Evolutionary conservation across 2,329 filamentous ascomycete genomes (phyloP).

Genomic region (Scorias spongiosa): DNA sequence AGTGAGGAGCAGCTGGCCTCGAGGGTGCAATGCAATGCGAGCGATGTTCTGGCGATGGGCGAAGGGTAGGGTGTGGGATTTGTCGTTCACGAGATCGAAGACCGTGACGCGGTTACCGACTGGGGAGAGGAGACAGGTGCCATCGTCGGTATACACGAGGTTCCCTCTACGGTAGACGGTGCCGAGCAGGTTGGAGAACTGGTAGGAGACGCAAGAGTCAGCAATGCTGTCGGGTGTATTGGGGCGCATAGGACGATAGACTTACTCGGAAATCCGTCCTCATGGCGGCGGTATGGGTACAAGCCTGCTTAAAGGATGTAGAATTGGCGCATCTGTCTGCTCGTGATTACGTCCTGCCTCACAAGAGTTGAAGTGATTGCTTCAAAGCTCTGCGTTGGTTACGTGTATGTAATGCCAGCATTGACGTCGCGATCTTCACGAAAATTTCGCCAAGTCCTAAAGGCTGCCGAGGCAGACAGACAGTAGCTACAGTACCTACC

Average conservation of each 20-base stretch:
- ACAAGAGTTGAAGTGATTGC: too few species aligned
- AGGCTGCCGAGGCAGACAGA: too few species aligned
- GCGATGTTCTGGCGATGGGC: conserved; percentile 88
- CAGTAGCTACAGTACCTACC: too few species aligned
- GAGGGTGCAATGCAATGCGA: conserved; percentile 73
- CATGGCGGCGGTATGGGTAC: conserved; percentile 42
- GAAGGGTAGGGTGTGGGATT: conserved; percentile 75
- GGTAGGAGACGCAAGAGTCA: conserved; percentile 3
- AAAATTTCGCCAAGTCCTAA: too few species aligned
- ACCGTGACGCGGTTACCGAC: conserved; percentile 93
- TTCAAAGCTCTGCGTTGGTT: too few species aligned
- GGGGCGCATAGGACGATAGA: neutral
- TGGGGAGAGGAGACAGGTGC: conserved; percentile 85
- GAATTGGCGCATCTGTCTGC: too few species aligned
- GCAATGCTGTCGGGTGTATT: neutral
- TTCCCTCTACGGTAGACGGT: conserved; percentile 98
- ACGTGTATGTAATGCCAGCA: too few species aligned
- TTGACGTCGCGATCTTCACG: too few species aligned
- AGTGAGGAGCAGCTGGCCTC: conserved; percentile 81
- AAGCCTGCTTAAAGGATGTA: too few species aligned
- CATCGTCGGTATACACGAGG: conserved; percentile 89
- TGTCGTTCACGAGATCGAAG: conserved; percentile 91
- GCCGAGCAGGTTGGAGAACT: conserved; percentile 97
- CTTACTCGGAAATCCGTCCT: conserved; percentile 97
- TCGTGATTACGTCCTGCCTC: too few species aligned